A percentile compares a stretch with the other conserved stretches of the same genome.
These are phyloP conservation scores for Coleophoma cylindrospora DNA, from an alignment of 2,329 filamentous ascomycete genomes.

Conservation along the genomic window DNA sequence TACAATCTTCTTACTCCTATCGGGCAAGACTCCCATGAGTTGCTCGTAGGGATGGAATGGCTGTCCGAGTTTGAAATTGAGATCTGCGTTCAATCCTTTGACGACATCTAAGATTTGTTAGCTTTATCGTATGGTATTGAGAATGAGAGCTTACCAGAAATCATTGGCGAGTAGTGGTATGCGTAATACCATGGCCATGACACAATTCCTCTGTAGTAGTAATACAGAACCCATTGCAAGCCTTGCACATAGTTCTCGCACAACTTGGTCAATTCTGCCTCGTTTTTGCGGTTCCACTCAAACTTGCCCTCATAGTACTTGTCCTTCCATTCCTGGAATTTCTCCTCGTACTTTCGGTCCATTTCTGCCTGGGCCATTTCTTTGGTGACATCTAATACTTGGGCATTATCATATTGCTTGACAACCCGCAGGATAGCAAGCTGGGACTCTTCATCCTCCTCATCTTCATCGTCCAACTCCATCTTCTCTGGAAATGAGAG, in stretches of 20 bases:
- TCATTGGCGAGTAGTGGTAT: constrained; percentile 97
- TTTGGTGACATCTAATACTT: constrained; percentile 72
- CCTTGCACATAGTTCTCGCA: constrained; percentile 97
- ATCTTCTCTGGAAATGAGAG: constrained; percentile 49
- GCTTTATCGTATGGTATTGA: constrained; percentile 16
- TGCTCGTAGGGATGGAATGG: constrained; percentile 95
- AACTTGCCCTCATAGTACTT: constrained; percentile 91
- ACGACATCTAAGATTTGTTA: constrained; percentile 62
- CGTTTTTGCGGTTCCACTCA: constrained; percentile 77
- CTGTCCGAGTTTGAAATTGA: constrained; percentile 90
- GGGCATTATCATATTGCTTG: constrained; percentile 85
- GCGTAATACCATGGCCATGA: constrained; percentile 98
- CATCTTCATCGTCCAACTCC: constrained; percentile 49
- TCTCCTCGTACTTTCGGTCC: constrained; percentile 81
- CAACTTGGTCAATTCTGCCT: constrained; percentile 74
- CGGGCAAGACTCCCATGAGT: constrained; percentile 95
- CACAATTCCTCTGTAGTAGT: constrained; percentile 95
- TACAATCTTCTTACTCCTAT: constrained; percentile 96
- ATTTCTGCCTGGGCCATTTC: constrained; percentile 76
- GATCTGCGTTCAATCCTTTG: constrained; percentile 78
- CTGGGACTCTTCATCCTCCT: constrained; percentile 76
- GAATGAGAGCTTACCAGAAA: constrained; percentile 55
- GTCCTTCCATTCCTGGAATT: constrained; percentile 91
- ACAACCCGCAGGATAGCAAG: constrained; percentile 81
- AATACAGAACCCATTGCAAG: constrained; percentile 95